phyloP scores from a whole-genome alignment of 2,329 filamentous ascomycete genomes.

The Chaetomium olivaceum region DNA sequence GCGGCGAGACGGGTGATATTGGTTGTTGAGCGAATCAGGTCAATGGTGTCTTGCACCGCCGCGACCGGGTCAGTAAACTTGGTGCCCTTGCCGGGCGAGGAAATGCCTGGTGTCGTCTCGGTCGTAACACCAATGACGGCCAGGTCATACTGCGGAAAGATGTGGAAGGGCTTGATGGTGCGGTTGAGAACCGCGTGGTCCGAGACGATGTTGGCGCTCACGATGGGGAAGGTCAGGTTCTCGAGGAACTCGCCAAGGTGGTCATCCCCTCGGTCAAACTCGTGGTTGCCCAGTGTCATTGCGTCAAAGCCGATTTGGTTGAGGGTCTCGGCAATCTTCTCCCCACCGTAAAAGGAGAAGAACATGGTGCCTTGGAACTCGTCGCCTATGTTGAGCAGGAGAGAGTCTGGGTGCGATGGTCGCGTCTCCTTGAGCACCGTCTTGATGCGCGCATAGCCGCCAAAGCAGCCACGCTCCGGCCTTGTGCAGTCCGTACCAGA shows the following conservation, averaged over 20 bases:
- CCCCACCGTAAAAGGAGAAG: constrained; percentile 65
- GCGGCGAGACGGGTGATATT: constrained; percentile 65
- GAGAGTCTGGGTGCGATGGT: constrained; percentile 58
- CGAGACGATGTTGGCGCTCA: constrained; percentile 65
- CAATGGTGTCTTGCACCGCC: constrained; percentile 61
- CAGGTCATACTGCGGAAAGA: constrained; percentile 61
- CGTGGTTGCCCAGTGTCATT: constrained; percentile 69
- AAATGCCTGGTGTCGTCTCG: constrained; percentile 58
- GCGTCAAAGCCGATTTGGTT: constrained; percentile 67
- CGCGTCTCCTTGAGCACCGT: constrained; percentile 58
- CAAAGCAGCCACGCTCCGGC: constrained; percentile 59
- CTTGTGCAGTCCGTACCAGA: constrained; percentile 63
- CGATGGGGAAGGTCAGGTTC: constrained; percentile 65
- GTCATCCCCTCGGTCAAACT: constrained; percentile 66
- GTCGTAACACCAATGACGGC: constrained; percentile 67
- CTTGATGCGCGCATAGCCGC: constrained; percentile 66
- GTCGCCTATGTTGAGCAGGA: constrained; percentile 67
- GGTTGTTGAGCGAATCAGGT: constrained; percentile 61
- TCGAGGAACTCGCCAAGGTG: constrained; percentile 60
- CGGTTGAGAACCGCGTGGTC: constrained; percentile 59
- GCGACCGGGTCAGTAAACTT: constrained; percentile 58
- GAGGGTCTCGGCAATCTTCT: constrained; percentile 67
- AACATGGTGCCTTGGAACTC: constrained; percentile 70
- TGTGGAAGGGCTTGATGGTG: constrained; percentile 65
- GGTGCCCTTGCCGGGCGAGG: constrained; percentile 58